Evolutionary conservation across 495 filamentous ascomycete genomes (phyloP), one percentile per base, ranked within the genome.

Genomic region (Thermothielavioides terrestris): DNA sequence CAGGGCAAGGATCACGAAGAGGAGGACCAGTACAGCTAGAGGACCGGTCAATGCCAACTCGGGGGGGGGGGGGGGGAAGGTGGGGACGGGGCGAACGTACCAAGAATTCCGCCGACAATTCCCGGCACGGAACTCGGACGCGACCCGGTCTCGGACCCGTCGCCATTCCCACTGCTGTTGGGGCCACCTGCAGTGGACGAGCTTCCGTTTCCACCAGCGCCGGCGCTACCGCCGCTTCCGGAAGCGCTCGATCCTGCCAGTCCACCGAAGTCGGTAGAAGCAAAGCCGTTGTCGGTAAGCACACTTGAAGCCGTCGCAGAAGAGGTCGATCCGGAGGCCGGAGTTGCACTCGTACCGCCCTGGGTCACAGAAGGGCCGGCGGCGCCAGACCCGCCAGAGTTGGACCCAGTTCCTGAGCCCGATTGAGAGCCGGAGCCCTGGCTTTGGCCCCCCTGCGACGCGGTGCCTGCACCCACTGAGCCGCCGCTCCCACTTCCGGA

Each of bases 1-100:
- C 0, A 65, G 53, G 8, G 55, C 55, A 1, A 61, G 28, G 2
- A 65, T 38, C n/a, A 65, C 34, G 0, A 65, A 20, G 15, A 65
- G 50, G 18, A 63, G 17, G 12, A 65, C 35, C 2, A 56, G 6
- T 40, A 65, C 26, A 4, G 60, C 62, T 65, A 30, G 1, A 34
- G 1, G 25, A 10, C 7, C 14, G 21, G 39, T 55, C 22, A 49
- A 39, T 17, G 22, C 7, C n/a, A n/a, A n/a, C n/a, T n/a, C n/a
- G n/a, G 14, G 1, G 30, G 3, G 35, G 8, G 3, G 30, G 9
- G 14, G 23, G 1, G 18, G 20, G 18, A 21, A 37, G 11, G 31
- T 10, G 17, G 17, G 7, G 3, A 30, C 6, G 15, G 22, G 5
- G 0, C 21, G 27, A 25, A 54, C 62, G 7, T 58, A 63, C 62